Percentiles rank a stretch among this genome's conserved stretches.
Conservation (phyloP, 768 basidiomycete species). For the Suillus tomentosus region DNA sequence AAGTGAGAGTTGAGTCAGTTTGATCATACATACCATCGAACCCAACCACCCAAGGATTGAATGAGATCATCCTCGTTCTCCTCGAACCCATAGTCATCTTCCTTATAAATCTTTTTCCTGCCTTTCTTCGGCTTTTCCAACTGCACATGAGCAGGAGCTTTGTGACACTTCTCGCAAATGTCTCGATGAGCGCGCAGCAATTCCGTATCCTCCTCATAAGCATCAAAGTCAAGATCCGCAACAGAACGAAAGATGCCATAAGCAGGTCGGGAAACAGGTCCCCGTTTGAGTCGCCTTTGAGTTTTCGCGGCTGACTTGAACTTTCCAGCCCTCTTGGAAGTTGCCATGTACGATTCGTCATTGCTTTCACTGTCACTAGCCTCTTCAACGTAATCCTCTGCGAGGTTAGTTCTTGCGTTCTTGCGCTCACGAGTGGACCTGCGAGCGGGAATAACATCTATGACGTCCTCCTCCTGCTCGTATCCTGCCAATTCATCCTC, state of each 20-base stretch:
- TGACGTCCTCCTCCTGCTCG: constrained; percentile 31
- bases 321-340: constrained; percentile 14
- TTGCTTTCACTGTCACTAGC: constrained; percentile 34
- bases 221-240: constrained; percentile 41
- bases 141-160: constrained; percentile 56
- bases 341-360: constrained; percentile 39
- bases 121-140: constrained; percentile 42
- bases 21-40: constrained; percentile 72
- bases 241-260: constrained; percentile 50
- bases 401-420: constrained; percentile 37
- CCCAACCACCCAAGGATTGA: constrained; percentile 72
- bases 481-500: constrained; percentile 44
- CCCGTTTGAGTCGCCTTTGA: constrained; percentile 32
- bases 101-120: constrained; percentile 42
- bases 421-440: constrained; percentile 53
- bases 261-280: constrained; percentile 44
- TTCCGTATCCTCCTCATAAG: constrained; percentile 54
- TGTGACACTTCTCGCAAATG: constrained; percentile 74
- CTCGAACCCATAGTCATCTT: constrained; percentile 50
- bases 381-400: constrained; percentile 24
- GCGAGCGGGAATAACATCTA: constrained; percentile 32
- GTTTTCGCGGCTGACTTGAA: constrained; percentile 10
- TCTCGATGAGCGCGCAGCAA: constrained; percentile 60
- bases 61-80: constrained; percentile 57
- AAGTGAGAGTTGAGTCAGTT: not conserved